Conservation (phyloP, 1,139 yeast genomes). For the Debaryomycetaceae sp. region DNA sequence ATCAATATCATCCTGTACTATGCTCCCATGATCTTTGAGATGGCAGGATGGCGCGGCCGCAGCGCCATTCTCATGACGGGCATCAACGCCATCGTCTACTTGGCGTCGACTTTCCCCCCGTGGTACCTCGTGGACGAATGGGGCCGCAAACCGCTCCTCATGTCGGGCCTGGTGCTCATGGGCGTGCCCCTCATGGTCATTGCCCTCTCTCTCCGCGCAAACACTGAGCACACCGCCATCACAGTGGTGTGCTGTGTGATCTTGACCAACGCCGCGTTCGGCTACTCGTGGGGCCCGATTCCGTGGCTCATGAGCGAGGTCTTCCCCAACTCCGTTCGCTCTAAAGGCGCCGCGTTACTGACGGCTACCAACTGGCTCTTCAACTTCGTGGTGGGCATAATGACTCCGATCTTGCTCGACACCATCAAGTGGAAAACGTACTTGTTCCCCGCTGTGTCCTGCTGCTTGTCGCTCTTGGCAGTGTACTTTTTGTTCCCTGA, state of each 20-base stretch:
- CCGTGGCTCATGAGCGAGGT: slow-evolving; percentile 94
- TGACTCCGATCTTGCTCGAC: slow-evolving; percentile 80
- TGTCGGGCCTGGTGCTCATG: slow-evolving; percentile 75
- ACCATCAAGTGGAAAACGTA: slow-evolving; percentile 70
- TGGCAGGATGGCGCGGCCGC: slow-evolving; percentile 90
- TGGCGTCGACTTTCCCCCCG: slow-evolving; percentile 72
- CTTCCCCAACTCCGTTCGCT: slow-evolving; percentile 76
- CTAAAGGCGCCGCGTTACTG: slow-evolving; percentile 84
- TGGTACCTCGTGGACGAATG: slow-evolving; percentile 85
- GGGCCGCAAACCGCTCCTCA: slow-evolving; percentile 79
- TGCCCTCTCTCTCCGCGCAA: slow-evolving; percentile 53
- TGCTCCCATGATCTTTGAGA: slow-evolving; percentile 88
- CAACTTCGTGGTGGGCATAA: slow-evolving; percentile 83
- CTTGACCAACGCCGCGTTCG: slow-evolving; percentile 75
- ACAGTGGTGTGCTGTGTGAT: slow-evolving; percentile 70
- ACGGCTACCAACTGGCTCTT: slow-evolving; percentile 95
- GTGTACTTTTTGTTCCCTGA: slow-evolving; percentile 74
- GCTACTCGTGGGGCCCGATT: slow-evolving; percentile 88
- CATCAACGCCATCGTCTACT: slow-evolving; percentile 68
- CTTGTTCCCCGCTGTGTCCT: slow-evolving; percentile 68
- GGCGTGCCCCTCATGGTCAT: slow-evolving; percentile 56
- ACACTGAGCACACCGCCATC: slow-evolving; percentile 53
- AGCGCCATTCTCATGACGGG: slow-evolving; percentile 90
- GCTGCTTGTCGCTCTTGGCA: slow-evolving; percentile 55
- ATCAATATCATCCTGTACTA: slow-evolving; percentile 87